These are phyloP conservation scores for Malus hybrid DNA, from an alignment of 331 rosid species.

Conservation along the genomic window DNA sequence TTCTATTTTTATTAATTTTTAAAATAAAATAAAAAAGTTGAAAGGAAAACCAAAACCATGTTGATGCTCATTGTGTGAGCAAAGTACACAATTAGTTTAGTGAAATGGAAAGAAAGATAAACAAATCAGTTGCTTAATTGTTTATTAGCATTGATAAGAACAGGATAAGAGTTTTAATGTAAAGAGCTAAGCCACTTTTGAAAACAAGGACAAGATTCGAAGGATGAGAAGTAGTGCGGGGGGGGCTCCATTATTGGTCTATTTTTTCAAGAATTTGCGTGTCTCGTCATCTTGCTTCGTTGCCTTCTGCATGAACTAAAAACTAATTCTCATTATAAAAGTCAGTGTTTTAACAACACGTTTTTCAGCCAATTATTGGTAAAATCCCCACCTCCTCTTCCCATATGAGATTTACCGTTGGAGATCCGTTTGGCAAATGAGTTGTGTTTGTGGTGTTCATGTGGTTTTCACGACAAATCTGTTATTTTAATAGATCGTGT, in stretches of 20 bases:
- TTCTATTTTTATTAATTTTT: too few relatives aligned
- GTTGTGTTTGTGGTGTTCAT: too few relatives aligned
- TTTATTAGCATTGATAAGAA: background rate
- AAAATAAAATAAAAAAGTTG: too few relatives aligned
- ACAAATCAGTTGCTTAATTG: background rate
- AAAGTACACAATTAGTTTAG: too few relatives aligned
- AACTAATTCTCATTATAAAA: too few relatives aligned
- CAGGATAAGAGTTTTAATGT: background rate
- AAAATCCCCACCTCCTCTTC: background rate
- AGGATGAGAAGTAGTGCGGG: background rate
- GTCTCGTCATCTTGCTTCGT: background rate
- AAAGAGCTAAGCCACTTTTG: conserved; percentile 1
- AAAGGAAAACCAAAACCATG: too few relatives aligned
- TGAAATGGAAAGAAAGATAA: background rate
- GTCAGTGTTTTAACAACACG: background rate
- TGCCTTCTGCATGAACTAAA: background rate
- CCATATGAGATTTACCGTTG: too few relatives aligned
- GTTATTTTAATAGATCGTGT: too few relatives aligned
- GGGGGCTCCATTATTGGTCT: conserved; percentile 3
- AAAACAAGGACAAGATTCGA: background rate
- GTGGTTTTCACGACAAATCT: too few relatives aligned
- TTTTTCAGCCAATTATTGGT: background rate
- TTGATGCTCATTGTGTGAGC: too few relatives aligned
- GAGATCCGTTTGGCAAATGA: too few relatives aligned
- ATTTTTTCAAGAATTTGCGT: background rate